phyloP scores from a whole-genome alignment of 805 yeast species.

The Ogataea pilisensis region DNA sequence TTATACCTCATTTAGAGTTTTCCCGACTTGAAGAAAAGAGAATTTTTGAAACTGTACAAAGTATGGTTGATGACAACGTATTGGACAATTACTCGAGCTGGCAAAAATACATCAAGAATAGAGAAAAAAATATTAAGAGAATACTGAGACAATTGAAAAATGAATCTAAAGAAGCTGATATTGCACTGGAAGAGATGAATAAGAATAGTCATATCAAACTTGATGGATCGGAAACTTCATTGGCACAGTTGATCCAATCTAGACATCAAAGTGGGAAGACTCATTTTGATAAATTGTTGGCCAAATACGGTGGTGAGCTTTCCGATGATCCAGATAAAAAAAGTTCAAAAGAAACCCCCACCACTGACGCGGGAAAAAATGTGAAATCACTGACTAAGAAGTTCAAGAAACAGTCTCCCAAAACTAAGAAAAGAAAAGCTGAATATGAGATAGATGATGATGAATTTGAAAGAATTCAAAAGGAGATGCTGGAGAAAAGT shows the following conservation, averaged over 20 bases:
- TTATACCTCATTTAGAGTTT: constrained; percentile 72
- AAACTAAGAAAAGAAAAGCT: constrained; percentile 4
- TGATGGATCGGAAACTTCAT: constrained; percentile 35
- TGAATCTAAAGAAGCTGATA: constrained; percentile 63
- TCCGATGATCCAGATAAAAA: constrained; percentile 32
- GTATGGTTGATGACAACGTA: constrained; percentile 36
- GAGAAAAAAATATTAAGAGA: constrained; percentile 44
- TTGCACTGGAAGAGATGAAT: constrained; percentile 37
- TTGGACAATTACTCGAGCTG: constrained; percentile 29
- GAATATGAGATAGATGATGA: constrained; percentile 42
- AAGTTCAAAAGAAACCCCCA: too few relatives aligned
- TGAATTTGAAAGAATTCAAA: constrained; percentile 46
- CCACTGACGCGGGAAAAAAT: constrained; percentile 23
- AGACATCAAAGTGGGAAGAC: constrained; percentile 40
- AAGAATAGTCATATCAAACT: constrained; percentile 28
- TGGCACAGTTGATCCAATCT: constrained; percentile 45
- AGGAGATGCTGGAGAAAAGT: constrained; percentile 22
- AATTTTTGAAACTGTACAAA: constrained; percentile 47
- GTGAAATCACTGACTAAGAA: constrained; percentile 9
- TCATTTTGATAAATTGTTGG: constrained; percentile 43
- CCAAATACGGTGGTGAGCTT: constrained; percentile 41
- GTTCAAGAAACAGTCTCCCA: neutral
- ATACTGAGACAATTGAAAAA: constrained; percentile 49
- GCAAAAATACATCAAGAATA: constrained; percentile 44
- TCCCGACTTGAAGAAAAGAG: constrained; percentile 57